Evolutionary conservation across 2,329 filamentous ascomycete species (phyloP).

Genomic region (Aspergillus clavatus): DNA sequence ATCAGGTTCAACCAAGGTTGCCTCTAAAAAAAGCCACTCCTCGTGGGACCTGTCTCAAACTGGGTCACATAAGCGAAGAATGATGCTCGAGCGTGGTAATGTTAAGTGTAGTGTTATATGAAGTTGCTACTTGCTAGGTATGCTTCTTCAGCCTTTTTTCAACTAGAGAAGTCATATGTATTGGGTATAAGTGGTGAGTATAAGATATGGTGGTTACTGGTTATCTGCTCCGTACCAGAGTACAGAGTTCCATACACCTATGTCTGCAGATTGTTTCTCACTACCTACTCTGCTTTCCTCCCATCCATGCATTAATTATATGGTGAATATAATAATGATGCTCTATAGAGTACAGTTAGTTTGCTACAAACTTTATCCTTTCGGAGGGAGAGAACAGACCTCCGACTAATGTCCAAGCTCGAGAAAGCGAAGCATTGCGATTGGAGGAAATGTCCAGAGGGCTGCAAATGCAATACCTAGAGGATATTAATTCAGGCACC

Average conservation of each 20-base stretch:
- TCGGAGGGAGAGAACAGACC: not conserved
- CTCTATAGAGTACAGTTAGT: too few relatives aligned
- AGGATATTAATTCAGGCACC: not conserved
- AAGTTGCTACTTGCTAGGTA: too few relatives aligned
- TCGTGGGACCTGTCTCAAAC: conserved; percentile 15
- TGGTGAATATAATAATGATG: too few relatives aligned
- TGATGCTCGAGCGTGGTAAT: not conserved
- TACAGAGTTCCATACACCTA: too few relatives aligned
- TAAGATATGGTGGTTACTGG: too few relatives aligned
- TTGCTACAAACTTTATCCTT: not conserved
- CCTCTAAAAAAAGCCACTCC: conserved; percentile 15
- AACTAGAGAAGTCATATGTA: too few relatives aligned
- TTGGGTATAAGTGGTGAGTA: too few relatives aligned
- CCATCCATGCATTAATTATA: too few relatives aligned
- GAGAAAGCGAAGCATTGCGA: not conserved
- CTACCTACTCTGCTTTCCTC: too few relatives aligned
- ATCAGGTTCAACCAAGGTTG: conserved; percentile 6
- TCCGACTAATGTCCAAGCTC: not conserved
- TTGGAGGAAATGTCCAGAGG: not conserved
- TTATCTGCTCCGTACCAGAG: too few relatives aligned
- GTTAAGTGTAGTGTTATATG: not conserved
- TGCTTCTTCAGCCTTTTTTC: too few relatives aligned
- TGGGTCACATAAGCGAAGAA: conserved; percentile 14
- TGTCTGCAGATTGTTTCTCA: too few relatives aligned
- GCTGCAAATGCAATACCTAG: not conserved